These are phyloP conservation scores for Cicer pinnatifidum DNA, from an alignment of 306 rosid species.

Conservation along the genomic window DNA sequence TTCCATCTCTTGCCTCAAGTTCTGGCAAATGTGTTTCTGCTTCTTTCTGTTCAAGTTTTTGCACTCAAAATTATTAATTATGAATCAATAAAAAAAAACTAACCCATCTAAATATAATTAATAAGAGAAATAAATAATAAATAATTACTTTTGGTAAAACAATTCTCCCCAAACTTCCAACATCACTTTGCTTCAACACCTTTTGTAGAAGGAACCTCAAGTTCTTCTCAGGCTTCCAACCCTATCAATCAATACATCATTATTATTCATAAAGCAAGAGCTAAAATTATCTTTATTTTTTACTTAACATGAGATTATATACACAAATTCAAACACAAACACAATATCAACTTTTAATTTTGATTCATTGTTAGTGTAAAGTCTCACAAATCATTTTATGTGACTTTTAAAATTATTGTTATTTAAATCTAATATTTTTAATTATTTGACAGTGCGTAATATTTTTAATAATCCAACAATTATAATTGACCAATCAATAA, in stretches of 20 bases:
- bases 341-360: neutral
- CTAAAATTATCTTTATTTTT: neutral
- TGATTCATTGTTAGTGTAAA: too few species aligned
- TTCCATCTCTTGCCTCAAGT: conserved; percentile 92
- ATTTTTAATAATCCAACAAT: too few species aligned
- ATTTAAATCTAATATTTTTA: too few species aligned
- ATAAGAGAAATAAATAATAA: neutral
- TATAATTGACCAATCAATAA: too few species aligned
- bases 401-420: too few species aligned
- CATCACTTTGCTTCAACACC: conserved; percentile 99
- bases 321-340: neutral
- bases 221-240: conserved; percentile 95
- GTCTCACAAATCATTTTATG: too few species aligned
- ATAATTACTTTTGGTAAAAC: conserved; percentile 83
- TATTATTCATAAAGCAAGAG: neutral
- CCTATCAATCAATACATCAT: conserved; percentile 51
- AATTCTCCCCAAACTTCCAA: conserved; percentile 90
- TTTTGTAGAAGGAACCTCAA: conserved; percentile 90
- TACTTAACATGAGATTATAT: neutral
- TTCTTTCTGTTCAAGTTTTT: conserved; percentile 68
- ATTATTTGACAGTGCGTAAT: too few species aligned
- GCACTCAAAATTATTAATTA: neutral
- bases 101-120: neutral
- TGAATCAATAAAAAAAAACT: neutral
- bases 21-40: conserved; percentile 97